These are phyloP conservation scores for Pestalotiopsis sp. DNA, from an alignment of 2,329 filamentous ascomycete species.

Conservation along the genomic window DNA sequence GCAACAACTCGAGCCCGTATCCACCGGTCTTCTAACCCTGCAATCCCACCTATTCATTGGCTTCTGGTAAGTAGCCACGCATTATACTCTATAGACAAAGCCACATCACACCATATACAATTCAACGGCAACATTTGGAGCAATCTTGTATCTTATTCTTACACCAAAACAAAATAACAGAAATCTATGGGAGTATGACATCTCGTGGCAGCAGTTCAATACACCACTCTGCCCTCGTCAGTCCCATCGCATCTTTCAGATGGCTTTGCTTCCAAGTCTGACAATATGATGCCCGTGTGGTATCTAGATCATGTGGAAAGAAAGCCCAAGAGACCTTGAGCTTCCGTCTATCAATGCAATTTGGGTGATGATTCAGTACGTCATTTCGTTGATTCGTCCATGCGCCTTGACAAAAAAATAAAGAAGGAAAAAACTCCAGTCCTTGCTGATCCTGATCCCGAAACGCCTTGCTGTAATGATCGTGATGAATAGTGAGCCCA, in stretches of 20 bases:
- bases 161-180: not conserved
- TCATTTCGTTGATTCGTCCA: not conserved
- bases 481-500: not conserved
- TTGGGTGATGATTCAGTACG: not conserved
- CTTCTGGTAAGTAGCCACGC: no score
- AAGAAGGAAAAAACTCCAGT: not conserved
- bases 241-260: not conserved
- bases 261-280: not conserved
- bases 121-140: no score
- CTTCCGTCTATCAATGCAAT: constrained; percentile 6
- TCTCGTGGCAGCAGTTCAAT: not conserved
- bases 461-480: constrained; percentile 3
- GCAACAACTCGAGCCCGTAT: not conserved
- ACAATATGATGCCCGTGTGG: not conserved
- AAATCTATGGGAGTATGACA: not conserved
- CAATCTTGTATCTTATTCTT: not conserved
- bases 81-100: no score
- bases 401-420: not conserved
- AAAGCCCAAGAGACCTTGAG: not conserved
- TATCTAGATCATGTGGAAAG: not conserved
- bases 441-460: not conserved
- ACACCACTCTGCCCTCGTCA: not conserved
- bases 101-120: no score
- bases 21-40: not conserved
- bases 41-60: not conserved